Evolutionary conservation across 768 basidiomycete genomes (phyloP).

Genomic region (Botryobasidium botryosum): DNA sequence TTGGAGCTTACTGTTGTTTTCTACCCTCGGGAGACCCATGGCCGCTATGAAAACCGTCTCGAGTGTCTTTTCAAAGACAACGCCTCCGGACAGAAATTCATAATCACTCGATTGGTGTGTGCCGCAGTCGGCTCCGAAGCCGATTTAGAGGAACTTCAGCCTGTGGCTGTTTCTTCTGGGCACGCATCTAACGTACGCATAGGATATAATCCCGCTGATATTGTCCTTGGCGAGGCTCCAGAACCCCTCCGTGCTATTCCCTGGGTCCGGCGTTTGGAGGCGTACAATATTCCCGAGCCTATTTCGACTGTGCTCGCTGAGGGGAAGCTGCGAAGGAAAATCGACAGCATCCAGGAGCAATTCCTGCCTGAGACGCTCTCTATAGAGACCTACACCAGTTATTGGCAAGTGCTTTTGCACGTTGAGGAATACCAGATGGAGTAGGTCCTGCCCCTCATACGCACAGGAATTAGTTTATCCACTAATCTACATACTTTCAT

Average conservation of each 20-base stretch:
- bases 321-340: too few species aligned
- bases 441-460: conserved; percentile 18
- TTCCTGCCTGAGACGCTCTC: conserved; percentile 27
- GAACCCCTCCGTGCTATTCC: neutral
- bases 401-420: conserved; percentile 39
- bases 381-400: conserved; percentile 25
- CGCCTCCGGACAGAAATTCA: neutral
- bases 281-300: neutral
- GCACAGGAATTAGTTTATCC: conserved; percentile 20
- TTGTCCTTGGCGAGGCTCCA: neutral
- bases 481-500: too few species aligned
- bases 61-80: neutral
- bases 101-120: neutral
- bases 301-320: conserved; percentile 12
- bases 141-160: neutral
- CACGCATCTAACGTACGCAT: conserved; percentile 21
- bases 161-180: neutral
- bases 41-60: neutral
- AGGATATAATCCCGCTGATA: neutral
- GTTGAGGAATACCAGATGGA: conserved; percentile 33
- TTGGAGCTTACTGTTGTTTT: too few species aligned
- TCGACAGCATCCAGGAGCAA: conserved; percentile 7
- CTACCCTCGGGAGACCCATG: too few species aligned
- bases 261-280: neutral
- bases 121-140: neutral